Base-by-base conservation (phyloP, 257 asterid species). In the Petrea volubilis region DNA sequence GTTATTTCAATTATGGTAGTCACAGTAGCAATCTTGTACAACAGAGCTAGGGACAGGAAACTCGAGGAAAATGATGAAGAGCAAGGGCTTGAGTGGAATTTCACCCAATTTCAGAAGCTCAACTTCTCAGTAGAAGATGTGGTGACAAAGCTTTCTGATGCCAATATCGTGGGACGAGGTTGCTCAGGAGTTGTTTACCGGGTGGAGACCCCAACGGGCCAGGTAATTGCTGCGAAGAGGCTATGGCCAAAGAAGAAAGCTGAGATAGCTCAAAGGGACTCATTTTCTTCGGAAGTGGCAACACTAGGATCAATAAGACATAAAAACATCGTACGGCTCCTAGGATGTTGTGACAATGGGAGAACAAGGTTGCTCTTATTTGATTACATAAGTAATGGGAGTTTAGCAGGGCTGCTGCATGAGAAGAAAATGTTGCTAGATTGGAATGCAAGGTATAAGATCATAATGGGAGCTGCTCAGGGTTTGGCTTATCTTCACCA, bases 401-500 rank as follows among this genome's bases (percentile, higher is more conserved):
- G 90, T 71, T 81, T 89, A 68, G 81, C 90, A 4, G 82, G 82
- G 81, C 63, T 89, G 55, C 84, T 85, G 11, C 91, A 87, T 18
- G 90, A 82, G 79, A 85, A 83, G 82, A 75, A 69, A 64, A 53
- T 60, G 18, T 14, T 59, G 56, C 72, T 87, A 64, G 90, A 87
- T 67, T 89, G 96, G 96, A 86, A 89, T 68, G 84, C 87, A 17
- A 85, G 96, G 84, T 89, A 85, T 74, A 89, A 75, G 66, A 83
- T 89, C 74, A 69, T 85, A 31, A 67, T 87, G 70, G 93, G 93
- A 78, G 87, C 88, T 63, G 93, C 96, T 61, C 85, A 87, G 66
- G 96, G 96, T 2, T 73, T 89, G 67, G 84, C 89, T 47, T 89
- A 89, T 80, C 88, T 89, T 64, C 96, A 89, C 80, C 96, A 89